These are phyloP conservation scores for Aureobasidium sp. DNA, from an alignment of 2,329 filamentous ascomycete species.

Conservation along the genomic window DNA sequence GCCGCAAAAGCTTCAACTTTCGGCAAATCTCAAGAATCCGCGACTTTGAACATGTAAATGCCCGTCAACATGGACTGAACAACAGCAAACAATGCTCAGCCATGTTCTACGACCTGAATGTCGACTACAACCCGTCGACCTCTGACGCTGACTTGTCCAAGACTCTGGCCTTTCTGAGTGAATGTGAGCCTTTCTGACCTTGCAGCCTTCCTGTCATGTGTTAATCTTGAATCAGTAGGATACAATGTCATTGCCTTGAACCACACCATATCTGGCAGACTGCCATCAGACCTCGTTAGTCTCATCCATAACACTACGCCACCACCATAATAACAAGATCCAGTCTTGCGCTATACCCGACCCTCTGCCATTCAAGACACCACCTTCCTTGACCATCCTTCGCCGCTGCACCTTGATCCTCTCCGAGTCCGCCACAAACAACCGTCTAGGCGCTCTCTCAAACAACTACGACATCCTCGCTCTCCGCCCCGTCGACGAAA, in stretches of 20 bases:
- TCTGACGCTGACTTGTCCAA: slow-evolving; percentile 74
- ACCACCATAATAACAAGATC: slow-evolving; percentile 26
- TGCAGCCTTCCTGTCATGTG: slow-evolving; percentile 24
- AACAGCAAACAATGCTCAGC: slow-evolving; percentile 22
- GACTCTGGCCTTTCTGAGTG: slow-evolving; percentile 78
- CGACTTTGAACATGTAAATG: too few species aligned
- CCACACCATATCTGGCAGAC: slow-evolving; percentile 76
- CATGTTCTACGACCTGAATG: slow-evolving; percentile 98
- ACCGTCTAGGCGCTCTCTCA: slow-evolving; percentile 77
- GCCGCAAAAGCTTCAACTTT: slow-evolving; percentile 11
- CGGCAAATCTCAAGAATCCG: too few species aligned
- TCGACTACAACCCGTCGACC: slow-evolving; percentile 66
- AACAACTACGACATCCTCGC: slow-evolving; percentile 86
- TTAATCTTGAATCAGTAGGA: slow-evolving; percentile 71
- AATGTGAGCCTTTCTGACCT: slow-evolving; percentile 49
- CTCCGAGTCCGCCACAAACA: slow-evolving; percentile 82
- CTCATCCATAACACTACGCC: background rate
- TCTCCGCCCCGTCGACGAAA: slow-evolving; percentile 86
- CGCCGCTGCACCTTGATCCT: slow-evolving; percentile 83
- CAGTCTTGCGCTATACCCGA: slow-evolving; percentile 51
- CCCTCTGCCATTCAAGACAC: slow-evolving; percentile 53
- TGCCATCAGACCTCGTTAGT: slow-evolving; percentile 69
- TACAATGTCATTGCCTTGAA: slow-evolving; percentile 91
- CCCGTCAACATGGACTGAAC: background rate
- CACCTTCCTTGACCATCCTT: slow-evolving; percentile 74